phyloP scores from a whole-genome alignment of 208 protist species.

The Acanthamoeba lugdunensis region DNA sequence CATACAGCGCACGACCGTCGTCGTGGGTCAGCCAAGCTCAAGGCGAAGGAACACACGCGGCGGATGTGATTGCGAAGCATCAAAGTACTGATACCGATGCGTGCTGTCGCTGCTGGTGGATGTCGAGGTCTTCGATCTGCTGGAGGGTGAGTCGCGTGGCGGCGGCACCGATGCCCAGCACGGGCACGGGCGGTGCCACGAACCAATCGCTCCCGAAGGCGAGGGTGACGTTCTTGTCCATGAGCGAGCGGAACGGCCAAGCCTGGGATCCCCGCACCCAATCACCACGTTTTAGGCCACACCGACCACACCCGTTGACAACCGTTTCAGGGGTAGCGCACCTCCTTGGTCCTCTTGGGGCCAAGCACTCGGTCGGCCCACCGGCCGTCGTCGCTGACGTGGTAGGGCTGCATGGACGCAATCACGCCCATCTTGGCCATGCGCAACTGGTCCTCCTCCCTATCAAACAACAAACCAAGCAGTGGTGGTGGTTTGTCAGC shows the following conservation, averaged over 20 bases:
- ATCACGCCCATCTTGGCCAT: slow-evolving; percentile 31
- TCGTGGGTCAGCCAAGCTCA: no score
- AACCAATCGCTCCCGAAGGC: slow-evolving; percentile 73
- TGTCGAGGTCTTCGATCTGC: slow-evolving; percentile 7
- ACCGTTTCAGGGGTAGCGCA: not conserved
- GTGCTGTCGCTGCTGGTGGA: not conserved
- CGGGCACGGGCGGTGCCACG: slow-evolving; percentile 21
- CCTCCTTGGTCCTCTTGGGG: not conserved
- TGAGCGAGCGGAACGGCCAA: slow-evolving; percentile 53
- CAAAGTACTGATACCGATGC: not conserved
- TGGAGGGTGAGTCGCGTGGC: slow-evolving; percentile 4
- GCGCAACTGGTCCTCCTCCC: slow-evolving; percentile 26
- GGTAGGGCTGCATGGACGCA: slow-evolving; percentile 66
- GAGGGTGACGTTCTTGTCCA: slow-evolving; percentile 2
- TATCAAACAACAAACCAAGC: not conserved
- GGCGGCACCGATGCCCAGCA: slow-evolving; percentile 45
- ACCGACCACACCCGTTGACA: no score
- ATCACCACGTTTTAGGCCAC: no score
- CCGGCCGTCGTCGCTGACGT: slow-evolving; percentile 60
- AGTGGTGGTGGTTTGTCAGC: no score
- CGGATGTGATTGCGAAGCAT: no score
- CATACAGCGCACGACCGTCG: not conserved
- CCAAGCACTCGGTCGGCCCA: slow-evolving; percentile 33
- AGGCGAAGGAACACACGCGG: no score
- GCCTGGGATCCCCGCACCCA: not conserved